A percentile compares a stretch with the other conserved stretches of the same genome.
These are phyloP conservation scores for Hyparrhenia diplandra DNA, from an alignment of 176 grass and related monocot species.

Conservation along the genomic window DNA sequence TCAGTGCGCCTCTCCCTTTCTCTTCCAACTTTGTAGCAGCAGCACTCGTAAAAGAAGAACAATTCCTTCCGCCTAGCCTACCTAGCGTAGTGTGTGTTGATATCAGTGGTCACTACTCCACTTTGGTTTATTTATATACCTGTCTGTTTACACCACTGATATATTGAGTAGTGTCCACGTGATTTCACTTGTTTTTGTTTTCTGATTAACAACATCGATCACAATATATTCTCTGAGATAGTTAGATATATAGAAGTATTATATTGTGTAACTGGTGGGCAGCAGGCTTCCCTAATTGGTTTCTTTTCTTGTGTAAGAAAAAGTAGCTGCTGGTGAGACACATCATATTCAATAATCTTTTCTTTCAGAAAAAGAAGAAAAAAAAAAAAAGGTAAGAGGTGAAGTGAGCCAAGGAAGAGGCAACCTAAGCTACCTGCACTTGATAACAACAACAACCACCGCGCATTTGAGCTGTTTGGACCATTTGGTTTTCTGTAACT, in stretches of 20 bases:
- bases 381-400: background rate
- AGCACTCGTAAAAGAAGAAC: background rate
- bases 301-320: background rate
- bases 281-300: background rate
- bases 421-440: background rate
- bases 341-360: background rate
- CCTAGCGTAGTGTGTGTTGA: background rate
- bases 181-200: background rate
- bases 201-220: background rate
- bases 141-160: background rate
- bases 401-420: background rate
- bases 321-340: background rate
- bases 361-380: background rate
- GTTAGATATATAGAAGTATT: too few species aligned
- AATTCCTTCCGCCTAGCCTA: background rate
- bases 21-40: background rate
- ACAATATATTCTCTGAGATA: background rate
- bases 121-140: background rate
- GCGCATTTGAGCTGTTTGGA: background rate
- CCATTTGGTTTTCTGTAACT: constrained; percentile 21
- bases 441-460: background rate
- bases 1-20: background rate
- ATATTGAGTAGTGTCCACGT: background rate
- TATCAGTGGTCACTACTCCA: background rate
- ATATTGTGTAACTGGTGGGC: background rate